These are phyloP conservation scores for Cicer cuneatum DNA, from an alignment of 306 rosid genomes.

Conservation along the genomic window DNA sequence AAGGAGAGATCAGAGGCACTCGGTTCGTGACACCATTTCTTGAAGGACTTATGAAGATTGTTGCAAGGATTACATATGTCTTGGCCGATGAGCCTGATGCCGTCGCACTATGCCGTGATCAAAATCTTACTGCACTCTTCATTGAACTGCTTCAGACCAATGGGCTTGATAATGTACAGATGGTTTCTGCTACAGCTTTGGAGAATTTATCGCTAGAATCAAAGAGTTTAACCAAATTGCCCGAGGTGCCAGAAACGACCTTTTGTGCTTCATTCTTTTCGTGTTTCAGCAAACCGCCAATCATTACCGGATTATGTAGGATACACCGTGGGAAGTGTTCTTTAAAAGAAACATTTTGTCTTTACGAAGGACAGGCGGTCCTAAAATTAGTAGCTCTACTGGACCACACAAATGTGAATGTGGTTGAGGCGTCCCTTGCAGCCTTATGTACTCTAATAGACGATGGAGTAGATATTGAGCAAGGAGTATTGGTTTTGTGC, in stretches of 20 bases:
- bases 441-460: constrained; percentile 85
- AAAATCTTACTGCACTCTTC: constrained; percentile 71
- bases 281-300: constrained; percentile 69
- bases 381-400: constrained; percentile 80
- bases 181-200: constrained; percentile 91
- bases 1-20: constrained; percentile 76
- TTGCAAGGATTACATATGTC: constrained; percentile 79
- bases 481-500: constrained; percentile 77
- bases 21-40: constrained; percentile 90
- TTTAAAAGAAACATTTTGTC: constrained; percentile 82
- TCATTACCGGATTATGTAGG: constrained; percentile 71
- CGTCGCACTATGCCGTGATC: constrained; percentile 68
- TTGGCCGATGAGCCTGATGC: constrained; percentile 80
- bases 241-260: constrained; percentile 64
- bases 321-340: constrained; percentile 86
- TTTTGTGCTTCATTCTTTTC: constrained; percentile 76
- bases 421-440: constrained; percentile 94
- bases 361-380: constrained; percentile 81
- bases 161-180: constrained; percentile 91
- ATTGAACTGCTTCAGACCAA: constrained; percentile 81
- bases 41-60: constrained; percentile 90
- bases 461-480: constrained; percentile 82
- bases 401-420: constrained; percentile 89
- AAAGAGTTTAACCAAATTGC: constrained; percentile 71
- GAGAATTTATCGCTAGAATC: constrained; percentile 86